Base-by-base conservation (phyloP, 345 rosid species). In the Salix brachista region DNA sequence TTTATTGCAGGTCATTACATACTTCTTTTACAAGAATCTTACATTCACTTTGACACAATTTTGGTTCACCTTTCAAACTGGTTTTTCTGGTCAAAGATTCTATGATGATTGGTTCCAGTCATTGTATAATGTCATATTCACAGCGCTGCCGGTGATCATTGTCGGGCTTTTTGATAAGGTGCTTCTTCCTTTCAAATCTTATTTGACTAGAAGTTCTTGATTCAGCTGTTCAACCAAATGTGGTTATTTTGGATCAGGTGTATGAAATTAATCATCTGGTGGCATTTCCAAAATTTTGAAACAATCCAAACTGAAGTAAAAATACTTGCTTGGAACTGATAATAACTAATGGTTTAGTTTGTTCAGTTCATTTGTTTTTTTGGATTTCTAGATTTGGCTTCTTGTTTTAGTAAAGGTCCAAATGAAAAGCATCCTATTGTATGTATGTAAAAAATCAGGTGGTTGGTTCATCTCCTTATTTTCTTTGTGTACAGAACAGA, bases 71-170 rank as follows among this genome's bases (percentile, higher is more conserved):
- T 94, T 96, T 79, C 87, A 88, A 80, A 89, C 97, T 72, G 98
- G 99, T 78, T 96, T 92, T 89, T 96, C 98, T 87, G 99, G 99
- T 75, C 99, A 96, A 87, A 87, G 99, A 85, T 94, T 92, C 82
- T 96, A 96, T 64, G 98, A 96, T 73, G 99, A 96, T 89, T 96
- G 99, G 99, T 96, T 94, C 90, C 98, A 96, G 86, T 96, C 99
- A 36, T 84, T 92, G 77, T 94, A 81, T 82, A 96, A 96, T 78
- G 99, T 94, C 80, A 76, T 96, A 61, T 96, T 96, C 78, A 94
- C 97, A 14, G 95, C 97, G 68, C 87, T 96, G 78, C 99, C 98
- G 0, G 99, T 96, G 72, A 89, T 96, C 71, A 84, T 89, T 71
- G 90, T 94, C 65, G 99, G 99, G 80, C 97, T 96, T 82, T 94